phyloP scores from a whole-genome alignment of 139 green algal genomes.

The Limnomonas spitsbergensis region DNA sequence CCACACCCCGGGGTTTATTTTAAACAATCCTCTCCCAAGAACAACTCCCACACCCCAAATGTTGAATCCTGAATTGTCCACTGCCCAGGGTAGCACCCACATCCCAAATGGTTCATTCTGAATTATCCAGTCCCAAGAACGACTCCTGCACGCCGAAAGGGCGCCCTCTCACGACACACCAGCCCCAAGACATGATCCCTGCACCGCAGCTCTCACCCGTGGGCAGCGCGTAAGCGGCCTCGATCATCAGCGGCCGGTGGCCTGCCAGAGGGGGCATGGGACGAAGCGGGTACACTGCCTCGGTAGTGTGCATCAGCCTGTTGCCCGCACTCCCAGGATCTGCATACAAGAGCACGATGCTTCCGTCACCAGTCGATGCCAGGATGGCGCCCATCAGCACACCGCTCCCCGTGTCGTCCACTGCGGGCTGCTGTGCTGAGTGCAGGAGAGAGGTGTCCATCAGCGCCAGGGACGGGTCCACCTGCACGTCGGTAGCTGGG shows the following conservation, averaged over 20 bases:
- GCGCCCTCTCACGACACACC: no score
- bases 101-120: no score
- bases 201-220: conserved; percentile 1
- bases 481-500: no score
- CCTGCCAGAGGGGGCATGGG: conserved; percentile 38
- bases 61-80: no score
- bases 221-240: conserved; percentile 22
- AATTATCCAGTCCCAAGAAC: no score
- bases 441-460: conserved; percentile 2
- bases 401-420: no score
- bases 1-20: no score
- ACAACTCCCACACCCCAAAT: no score
- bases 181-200: not conserved
- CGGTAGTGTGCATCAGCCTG: conserved; percentile 16
- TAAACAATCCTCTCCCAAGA: no score
- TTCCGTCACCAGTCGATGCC: conserved; percentile 30
- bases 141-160: no score
- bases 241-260: conserved; percentile 36
- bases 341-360: conserved; percentile 22
- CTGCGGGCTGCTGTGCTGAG: not conserved
- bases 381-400: conserved; percentile 16
- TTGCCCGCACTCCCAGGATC: not conserved
- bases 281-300: conserved; percentile 32
- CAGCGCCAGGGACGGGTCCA: conserved; percentile 18
- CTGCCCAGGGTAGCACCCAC: no score